phyloP scores from a whole-genome alignment of 306 rosid species.

The Dryas octopetala region DNA sequence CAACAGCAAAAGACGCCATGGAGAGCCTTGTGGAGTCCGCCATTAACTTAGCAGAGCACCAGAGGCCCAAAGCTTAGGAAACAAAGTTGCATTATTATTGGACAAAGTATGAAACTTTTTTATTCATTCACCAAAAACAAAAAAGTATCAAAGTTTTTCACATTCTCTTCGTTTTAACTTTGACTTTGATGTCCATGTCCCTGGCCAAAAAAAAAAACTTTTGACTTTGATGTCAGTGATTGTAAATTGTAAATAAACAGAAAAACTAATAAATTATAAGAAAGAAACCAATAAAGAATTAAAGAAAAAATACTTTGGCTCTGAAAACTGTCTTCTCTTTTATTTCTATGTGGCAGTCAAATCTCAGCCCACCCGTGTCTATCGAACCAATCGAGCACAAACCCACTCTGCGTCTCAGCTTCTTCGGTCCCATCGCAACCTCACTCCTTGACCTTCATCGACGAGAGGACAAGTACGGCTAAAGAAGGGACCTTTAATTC shows the following conservation, averaged over 20 bases:
- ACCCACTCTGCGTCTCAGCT: neutral
- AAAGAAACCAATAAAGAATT: neutral
- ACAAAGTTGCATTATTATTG: neutral
- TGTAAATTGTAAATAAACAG: too few relatives aligned
- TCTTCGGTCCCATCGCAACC: neutral
- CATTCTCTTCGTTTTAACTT: too few relatives aligned
- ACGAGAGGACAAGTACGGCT: neutral
- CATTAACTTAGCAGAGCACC: constrained; percentile 13
- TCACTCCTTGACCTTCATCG: neutral
- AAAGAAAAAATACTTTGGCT: neutral
- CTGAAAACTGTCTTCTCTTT: neutral
- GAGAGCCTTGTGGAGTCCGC: constrained; percentile 26
- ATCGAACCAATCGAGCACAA: neutral
- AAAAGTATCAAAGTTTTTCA: too few relatives aligned
- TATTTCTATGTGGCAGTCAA: neutral
- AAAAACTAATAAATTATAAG: neutral
- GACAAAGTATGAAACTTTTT: constrained; percentile 1
- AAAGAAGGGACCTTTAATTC: neutral
- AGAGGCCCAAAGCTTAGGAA: constrained; percentile 3
- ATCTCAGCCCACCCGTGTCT: constrained; percentile 1
- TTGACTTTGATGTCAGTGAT: too few relatives aligned
- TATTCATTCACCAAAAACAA: too few relatives aligned
- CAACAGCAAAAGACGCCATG: constrained; percentile 17
- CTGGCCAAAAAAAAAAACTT: too few relatives aligned
- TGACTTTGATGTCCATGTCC: too few relatives aligned